Base-by-base conservation (phyloP, 495 filamentous ascomycete species). In the Lepidopterella palustris region DNA sequence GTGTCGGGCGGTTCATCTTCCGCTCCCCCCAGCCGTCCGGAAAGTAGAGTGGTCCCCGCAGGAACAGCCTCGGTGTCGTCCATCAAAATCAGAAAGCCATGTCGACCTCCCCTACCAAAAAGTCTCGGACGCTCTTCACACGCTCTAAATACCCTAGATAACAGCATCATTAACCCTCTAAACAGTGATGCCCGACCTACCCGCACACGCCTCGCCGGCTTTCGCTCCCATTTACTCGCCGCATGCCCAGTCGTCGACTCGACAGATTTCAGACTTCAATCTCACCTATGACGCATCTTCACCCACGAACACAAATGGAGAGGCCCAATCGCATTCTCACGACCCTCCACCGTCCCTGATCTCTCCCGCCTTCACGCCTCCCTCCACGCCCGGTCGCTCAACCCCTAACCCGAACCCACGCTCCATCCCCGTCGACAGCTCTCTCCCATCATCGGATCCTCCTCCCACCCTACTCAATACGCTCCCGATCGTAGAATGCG, bases 311-410 rank as follows among this genome's bases (percentile, higher is more conserved):
- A 39, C 62, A n/a, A 45, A 60, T 13, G 23, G 49, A n/a, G 49
- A 45, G 15, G 25, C 28, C 8, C 35, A 47, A 15, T 15, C 27
- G 25, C 27, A 25, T 6, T 20, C 23, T 45, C 60, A 55, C 35
- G 53, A 61, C 15, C 45, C 56, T 28, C 64, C 67, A 11, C 62
- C 73, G 20, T 61, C 68, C 54, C 60, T 77, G 5, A 61, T 77
- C 40, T 71, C 66, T 27, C 75, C 74, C n/a, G 74, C 75, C 28
- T 74, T 74, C 69, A 77, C 75, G 0, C 75, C 75, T 31, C 75
- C 75, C 2, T 53, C 66, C 1, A 76, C 74, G 2, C 74, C 75
- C 4, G 68, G 68, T 3, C 63, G 57, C 32, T 50, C 54, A 39
- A 76, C 66, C 0, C 66, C 64, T 42, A 57, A 57, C 47, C 62